These are phyloP conservation scores for Fusarium sp. DNA, from an alignment of 2,329 filamentous ascomycete species.

Conservation along the genomic window DNA sequence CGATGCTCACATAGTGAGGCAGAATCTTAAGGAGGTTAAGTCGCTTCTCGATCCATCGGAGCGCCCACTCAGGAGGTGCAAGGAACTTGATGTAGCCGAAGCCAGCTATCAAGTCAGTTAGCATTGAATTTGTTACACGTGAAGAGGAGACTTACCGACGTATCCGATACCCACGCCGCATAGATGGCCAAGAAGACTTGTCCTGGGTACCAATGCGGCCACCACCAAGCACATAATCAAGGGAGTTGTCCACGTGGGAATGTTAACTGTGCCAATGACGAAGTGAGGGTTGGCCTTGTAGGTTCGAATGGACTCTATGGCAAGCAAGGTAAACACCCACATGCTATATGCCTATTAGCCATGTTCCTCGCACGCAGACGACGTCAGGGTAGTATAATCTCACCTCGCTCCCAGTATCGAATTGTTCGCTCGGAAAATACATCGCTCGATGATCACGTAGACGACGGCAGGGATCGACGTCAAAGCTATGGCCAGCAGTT, in stretches of 20 bases:
- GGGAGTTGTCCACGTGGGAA: conserved; percentile 94
- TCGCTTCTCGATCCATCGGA: conserved; percentile 90
- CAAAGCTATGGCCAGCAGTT: conserved; percentile 65
- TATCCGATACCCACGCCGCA: conserved; percentile 89
- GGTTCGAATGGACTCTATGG: conserved; percentile 86
- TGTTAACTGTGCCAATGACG: conserved; percentile 69
- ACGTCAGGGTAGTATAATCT: conserved; percentile 35
- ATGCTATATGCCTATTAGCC: conserved; percentile 65
- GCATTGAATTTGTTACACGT: background rate
- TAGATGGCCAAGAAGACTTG: conserved; percentile 87
- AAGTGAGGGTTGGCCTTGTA: conserved; percentile 86
- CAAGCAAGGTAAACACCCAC: conserved; percentile 91
- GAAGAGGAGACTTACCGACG: conserved; percentile 70
- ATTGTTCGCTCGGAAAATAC: conserved; percentile 77
- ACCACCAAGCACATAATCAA: conserved; percentile 81
- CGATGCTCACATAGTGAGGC: conserved; percentile 92
- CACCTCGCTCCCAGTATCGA: conserved; percentile 86
- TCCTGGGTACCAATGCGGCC: conserved; percentile 81
- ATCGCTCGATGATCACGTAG: conserved; percentile 83
- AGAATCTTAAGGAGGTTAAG: conserved; percentile 85
- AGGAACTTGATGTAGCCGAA: conserved; percentile 90
- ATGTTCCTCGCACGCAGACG: background rate
- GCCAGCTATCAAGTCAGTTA: conserved; percentile 67
- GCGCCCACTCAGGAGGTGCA: conserved; percentile 86
- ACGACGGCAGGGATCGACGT: conserved; percentile 84